Percentiles rank a stretch among this genome's conserved stretches.
Conservation (phyloP, 225 moss, liverwort and hornwort genomes). For the Ulota crispa region DNA sequence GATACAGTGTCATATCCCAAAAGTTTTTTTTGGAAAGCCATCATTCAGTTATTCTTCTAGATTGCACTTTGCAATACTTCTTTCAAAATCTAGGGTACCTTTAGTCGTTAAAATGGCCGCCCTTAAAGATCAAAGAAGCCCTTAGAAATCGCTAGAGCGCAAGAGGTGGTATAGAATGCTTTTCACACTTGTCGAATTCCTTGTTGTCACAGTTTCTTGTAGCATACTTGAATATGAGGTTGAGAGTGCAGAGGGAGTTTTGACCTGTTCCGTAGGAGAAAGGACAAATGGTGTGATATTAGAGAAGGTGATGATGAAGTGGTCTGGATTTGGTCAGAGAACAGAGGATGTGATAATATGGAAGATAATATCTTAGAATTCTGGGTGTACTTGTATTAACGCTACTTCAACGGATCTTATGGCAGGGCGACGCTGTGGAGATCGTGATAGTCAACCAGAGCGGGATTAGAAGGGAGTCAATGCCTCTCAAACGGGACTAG, state of each 20-base stretch:
- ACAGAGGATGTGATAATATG: not conserved
- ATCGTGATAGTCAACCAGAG: constrained; percentile 40
- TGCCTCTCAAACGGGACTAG: constrained; percentile 47
- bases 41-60: too few species aligned
- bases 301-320: too few species aligned
- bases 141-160: not conserved
- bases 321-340: not conserved
- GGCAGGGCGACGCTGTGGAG: constrained; percentile 49
- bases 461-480: constrained; percentile 35
- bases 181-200: not conserved
- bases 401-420: not conserved
- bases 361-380: not conserved
- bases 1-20: too few species aligned
- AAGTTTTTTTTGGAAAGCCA: too few species aligned
- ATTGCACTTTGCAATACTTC: too few species aligned
- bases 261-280: not conserved
- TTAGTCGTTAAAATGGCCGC: too few species aligned
- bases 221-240: not conserved
- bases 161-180: not conserved
- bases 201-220: not conserved
- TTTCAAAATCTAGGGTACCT: too few species aligned
- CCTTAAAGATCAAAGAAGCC: not conserved
- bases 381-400: not conserved
- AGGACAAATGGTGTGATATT: not conserved
- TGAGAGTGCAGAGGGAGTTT: not conserved